These are phyloP conservation scores for Pterulicium gracile DNA, from an alignment of 1,284 basidiomycete genomes.

Conservation along the genomic window DNA sequence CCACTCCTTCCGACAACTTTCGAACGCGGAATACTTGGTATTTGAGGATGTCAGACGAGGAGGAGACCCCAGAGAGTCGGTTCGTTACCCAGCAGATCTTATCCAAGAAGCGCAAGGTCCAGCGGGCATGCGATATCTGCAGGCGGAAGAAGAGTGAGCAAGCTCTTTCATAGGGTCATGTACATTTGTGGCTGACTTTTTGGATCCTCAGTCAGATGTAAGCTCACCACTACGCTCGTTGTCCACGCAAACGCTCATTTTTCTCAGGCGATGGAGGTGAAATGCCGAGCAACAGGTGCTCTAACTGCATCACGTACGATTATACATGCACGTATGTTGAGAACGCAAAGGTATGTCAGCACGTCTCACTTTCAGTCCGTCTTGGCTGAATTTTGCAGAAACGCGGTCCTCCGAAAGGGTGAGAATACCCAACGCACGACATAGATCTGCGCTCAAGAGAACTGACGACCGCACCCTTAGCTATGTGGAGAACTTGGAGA, in stretches of 20 bases:
- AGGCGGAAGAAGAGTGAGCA: constrained; percentile 62
- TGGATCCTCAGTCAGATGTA: constrained; percentile 39
- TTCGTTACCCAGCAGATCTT: constrained; percentile 1
- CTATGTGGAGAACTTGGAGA: constrained; percentile 67
- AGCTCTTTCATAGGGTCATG: constrained; percentile 2
- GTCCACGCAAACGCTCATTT: not conserved
- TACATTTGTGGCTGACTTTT: constrained; percentile 6
- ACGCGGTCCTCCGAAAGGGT: constrained; percentile 81
- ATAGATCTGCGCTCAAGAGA: too few relatives aligned
- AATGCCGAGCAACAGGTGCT: constrained; percentile 61
- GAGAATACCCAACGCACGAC: too few relatives aligned
- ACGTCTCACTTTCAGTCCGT: constrained; percentile 5
- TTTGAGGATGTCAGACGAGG: not conserved
- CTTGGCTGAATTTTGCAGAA: constrained; percentile 34
- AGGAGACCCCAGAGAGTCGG: not conserved
- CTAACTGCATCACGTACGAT: constrained; percentile 67
- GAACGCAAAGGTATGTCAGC: constrained; percentile 53
- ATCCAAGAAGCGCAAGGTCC: constrained; percentile 57
- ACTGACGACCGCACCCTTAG: too few relatives aligned
- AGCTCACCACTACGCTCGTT: constrained; percentile 13
- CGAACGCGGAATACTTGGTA: too few relatives aligned
- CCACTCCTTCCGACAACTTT: too few relatives aligned
- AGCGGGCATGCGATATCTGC: constrained; percentile 68
- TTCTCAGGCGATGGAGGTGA: constrained; percentile 45
- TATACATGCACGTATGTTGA: constrained; percentile 73